phyloP scores from a whole-genome alignment of 495 filamentous ascomycete genomes.

The Xylaria longipes region DNA sequence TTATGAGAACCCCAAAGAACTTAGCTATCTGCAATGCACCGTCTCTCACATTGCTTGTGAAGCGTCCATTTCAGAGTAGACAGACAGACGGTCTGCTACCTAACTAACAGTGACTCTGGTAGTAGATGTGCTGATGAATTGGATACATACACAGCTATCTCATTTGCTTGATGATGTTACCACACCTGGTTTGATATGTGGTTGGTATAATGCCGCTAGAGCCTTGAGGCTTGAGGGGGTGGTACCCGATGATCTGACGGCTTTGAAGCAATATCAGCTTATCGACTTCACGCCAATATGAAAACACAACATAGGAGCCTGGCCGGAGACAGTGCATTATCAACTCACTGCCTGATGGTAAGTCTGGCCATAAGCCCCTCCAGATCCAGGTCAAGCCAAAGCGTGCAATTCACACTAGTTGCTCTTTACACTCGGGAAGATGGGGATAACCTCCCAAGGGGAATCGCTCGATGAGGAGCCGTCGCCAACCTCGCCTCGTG shows the following conservation, averaged over 20 bases:
- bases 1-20: neutral
- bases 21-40: neutral
- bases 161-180: slow-evolving; percentile 9
- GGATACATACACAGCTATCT: slow-evolving; percentile 17
- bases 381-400: neutral
- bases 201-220: neutral
- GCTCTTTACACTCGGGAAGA: neutral
- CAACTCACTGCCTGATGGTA: slow-evolving; percentile 12
- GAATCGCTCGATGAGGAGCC: slow-evolving; percentile 18
- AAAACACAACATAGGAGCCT: neutral
- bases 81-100: neutral
- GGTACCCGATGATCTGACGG: slow-evolving; percentile 1
- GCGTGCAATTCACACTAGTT: slow-evolving; percentile 1
- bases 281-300: neutral
- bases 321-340: slow-evolving; percentile 5
- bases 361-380: slow-evolving; percentile 4
- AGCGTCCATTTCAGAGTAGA: neutral
- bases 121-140: slow-evolving; percentile 1
- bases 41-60: neutral
- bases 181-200: neutral
- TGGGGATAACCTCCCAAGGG: slow-evolving; percentile 15
- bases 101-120: neutral
- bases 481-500: slow-evolving; percentile 8
- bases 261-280: neutral
- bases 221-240: neutral